phyloP scores from a whole-genome alignment of 83 land plant genomes.

The Diphasiastrum complanatum region DNA sequence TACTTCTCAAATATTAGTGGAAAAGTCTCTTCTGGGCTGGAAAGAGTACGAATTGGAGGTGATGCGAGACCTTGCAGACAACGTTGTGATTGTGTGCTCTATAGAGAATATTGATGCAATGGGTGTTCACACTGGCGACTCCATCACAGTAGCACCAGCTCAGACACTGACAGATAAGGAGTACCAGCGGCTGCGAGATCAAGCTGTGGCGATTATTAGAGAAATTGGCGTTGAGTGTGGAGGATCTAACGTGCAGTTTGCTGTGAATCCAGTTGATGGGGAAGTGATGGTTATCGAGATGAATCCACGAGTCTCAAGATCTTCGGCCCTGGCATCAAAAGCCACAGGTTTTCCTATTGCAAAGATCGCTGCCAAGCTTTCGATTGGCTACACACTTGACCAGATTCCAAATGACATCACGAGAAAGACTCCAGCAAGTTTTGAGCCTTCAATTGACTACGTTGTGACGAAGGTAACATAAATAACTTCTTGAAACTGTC shows the following conservation, averaged over 20 bases:
- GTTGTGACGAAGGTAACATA: constrained; percentile 89
- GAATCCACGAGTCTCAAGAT: constrained; percentile 97
- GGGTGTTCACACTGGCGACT: constrained; percentile 99
- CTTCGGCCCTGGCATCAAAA: constrained; percentile 95
- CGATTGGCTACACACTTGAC: constrained; percentile 94
- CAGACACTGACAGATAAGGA: constrained; percentile 98
- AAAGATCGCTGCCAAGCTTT: constrained; percentile 98
- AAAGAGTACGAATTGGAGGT: constrained; percentile 99
- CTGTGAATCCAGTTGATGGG: constrained; percentile 92
- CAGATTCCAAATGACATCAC: constrained; percentile 98
- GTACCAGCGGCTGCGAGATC: constrained; percentile 89
- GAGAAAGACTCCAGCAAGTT: constrained; percentile 95
- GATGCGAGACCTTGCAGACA: constrained; percentile 97
- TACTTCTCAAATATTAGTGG: constrained; percentile 80
- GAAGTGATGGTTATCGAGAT: constrained; percentile 99
- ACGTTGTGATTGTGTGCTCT: constrained; percentile 96
- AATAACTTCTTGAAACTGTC: not conserved
- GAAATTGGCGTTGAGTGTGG: constrained; percentile 99
- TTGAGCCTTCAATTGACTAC: constrained; percentile 99
- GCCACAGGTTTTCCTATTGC: constrained; percentile 99
- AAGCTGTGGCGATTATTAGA: constrained; percentile 82
- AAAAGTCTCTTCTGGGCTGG: constrained; percentile 97
- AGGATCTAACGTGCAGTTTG: constrained; percentile 98
- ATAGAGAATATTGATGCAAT: constrained; percentile 97
- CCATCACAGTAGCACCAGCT: constrained; percentile 97